phyloP scores from a whole-genome alignment of 345 rosid species.

The Eucalyptus polyanthemos region DNA sequence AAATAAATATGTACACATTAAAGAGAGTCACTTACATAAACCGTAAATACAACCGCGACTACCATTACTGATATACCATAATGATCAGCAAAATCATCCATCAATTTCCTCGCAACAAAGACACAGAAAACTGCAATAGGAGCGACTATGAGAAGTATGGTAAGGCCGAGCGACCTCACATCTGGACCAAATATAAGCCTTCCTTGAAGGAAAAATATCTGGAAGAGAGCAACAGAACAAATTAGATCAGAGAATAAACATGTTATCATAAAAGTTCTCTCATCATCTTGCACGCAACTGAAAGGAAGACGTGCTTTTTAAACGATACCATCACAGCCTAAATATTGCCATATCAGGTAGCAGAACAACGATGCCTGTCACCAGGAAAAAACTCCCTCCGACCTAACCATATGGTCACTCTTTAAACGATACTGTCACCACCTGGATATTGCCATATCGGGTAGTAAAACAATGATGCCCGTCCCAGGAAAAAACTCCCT shows the following conservation, averaged over 20 bases:
- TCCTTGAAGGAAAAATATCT: slow-evolving; percentile 86
- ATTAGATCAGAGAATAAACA: not conserved
- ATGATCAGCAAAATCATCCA: slow-evolving; percentile 62
- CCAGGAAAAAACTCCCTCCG: not conserved
- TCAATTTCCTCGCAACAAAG: slow-evolving; percentile 79
- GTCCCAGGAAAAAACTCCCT: not conserved
- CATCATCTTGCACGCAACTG: not conserved
- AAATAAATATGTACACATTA: not conserved
- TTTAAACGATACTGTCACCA: not conserved
- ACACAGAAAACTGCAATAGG: slow-evolving; percentile 72
- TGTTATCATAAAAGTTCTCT: not conserved
- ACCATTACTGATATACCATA: slow-evolving; percentile 66
- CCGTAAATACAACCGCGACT: slow-evolving; percentile 48
- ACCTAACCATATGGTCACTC: not conserved
- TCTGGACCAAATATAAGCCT: slow-evolving; percentile 98
- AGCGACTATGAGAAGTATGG: slow-evolving; percentile 72
- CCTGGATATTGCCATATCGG: not conserved
- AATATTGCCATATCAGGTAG: not conserved
- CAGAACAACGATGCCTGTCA: not conserved
- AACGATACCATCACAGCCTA: not conserved
- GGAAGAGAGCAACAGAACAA: slow-evolving; percentile 6
- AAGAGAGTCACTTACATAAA: slow-evolving; percentile 41
- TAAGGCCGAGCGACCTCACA: slow-evolving; percentile 78
- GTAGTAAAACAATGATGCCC: not conserved
- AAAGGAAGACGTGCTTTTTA: not conserved